Conservation (phyloP, 345 rosid species). For the Eucalyptus viminalis region DNA sequence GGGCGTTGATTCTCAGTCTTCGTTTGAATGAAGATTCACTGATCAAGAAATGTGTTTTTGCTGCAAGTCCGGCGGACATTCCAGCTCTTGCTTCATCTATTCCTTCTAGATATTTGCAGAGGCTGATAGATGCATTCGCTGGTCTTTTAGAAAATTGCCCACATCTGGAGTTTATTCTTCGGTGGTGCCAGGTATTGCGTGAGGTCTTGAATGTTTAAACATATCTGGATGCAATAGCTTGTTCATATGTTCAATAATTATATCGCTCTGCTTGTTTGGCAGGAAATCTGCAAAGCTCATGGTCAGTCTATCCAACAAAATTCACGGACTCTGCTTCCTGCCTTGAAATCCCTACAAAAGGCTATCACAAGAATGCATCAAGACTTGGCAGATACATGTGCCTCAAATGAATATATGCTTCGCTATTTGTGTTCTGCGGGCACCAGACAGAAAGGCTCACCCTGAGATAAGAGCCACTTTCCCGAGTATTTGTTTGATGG, state of each 20-base stretch:
- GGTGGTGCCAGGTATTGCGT: constrained; percentile 72
- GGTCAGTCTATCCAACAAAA: constrained; percentile 73
- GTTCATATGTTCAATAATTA: background rate
- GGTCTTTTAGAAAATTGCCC: constrained; percentile 83
- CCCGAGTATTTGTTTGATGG: background rate
- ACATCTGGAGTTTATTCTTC: constrained; percentile 76
- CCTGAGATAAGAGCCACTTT: background rate
- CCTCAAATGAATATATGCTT: constrained; percentile 82
- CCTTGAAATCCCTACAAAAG: constrained; percentile 76
- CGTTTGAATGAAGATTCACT: constrained; percentile 81
- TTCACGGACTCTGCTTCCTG: constrained; percentile 68
- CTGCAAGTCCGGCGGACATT: constrained; percentile 59
- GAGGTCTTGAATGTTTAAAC: background rate
- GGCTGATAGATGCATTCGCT: constrained; percentile 73
- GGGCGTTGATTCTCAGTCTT: constrained; percentile 80
- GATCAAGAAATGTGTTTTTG: constrained; percentile 69
- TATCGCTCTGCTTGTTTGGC: background rate
- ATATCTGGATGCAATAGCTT: background rate
- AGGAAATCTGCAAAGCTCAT: constrained; percentile 88
- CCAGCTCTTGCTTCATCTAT: constrained; percentile 59
- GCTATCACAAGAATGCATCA: constrained; percentile 78
- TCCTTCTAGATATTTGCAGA: constrained; percentile 57
- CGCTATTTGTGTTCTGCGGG: constrained; percentile 61
- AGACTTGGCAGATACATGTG: constrained; percentile 85
- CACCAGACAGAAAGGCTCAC: background rate